Evolutionary conservation across 768 basidiomycete species (phyloP), one percentile per base, ranked within the genome.

Genomic region (Kockovaella imperatae): DNA sequence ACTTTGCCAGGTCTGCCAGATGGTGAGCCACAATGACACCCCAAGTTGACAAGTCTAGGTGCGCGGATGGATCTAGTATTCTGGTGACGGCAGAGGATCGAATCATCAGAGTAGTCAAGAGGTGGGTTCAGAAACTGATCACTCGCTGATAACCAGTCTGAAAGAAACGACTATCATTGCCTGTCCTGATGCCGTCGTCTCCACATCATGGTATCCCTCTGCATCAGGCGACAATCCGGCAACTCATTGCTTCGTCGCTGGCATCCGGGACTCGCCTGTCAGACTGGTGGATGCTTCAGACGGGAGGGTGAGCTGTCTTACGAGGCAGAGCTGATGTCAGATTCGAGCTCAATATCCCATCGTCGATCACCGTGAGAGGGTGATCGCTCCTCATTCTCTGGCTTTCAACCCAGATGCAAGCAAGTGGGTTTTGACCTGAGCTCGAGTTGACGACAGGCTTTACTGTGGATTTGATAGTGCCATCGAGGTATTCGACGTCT

Each of bases 311-410:
- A 32, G 39, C 43, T 25, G 21, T 29, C 10, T 34, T 20, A 32
- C 17, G 28, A 43, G 21, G 18, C 21, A 23, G 51, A 31, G 30
- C 42, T 45, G 54, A 15, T 31, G 6, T 0, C 62, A 95, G 91
- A 78, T 87, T 17, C 80, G 91, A 15, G 93, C 90, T 0, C 90
- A 87, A 1, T 96, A 97, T 68, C 76, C 77, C 32, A 93, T 96
- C 31, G 78, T 96, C 8, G 90, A 96, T 68, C 91, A 97, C 60
- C 76, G 84, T n/a, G 93, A 96, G 72, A 79, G 90, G 26, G 81
- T 87, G 45, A 75, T 95, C 32, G 89, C 87, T 0, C 90, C 93
- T 0, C 84, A 88, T 46, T 80, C 80, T 56, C 74, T 96, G 50
- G 77, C 83, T 0, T 96, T 95, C 71, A 86, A 86, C 57, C 68